Conservation (phyloP, 2,329 filamentous ascomycete genomes). For the Diplodia seriata region DNA sequence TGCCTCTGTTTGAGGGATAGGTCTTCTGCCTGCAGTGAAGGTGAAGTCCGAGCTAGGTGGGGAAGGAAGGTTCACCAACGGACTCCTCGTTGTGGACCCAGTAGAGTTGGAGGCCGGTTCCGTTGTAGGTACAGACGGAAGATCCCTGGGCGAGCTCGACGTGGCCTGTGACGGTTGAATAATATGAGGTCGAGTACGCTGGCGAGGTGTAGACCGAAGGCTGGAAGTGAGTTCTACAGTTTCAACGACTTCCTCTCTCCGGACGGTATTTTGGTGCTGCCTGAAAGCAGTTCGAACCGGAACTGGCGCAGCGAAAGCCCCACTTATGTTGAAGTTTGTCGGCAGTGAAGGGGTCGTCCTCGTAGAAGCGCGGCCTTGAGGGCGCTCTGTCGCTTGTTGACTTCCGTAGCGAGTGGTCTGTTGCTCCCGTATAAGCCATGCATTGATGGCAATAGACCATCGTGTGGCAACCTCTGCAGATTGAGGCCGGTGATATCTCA, state of each 20-base stretch:
- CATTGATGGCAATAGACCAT: not conserved
- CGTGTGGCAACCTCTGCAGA: not conserved
- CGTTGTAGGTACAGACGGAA: not conserved
- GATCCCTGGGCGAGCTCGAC: not conserved
- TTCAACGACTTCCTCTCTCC: slow-evolving; percentile 8
- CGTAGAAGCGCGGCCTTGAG: not conserved
- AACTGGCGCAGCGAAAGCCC: not conserved
- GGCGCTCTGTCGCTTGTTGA: not conserved
- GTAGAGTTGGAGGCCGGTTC: not conserved
- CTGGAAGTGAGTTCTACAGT: slow-evolving; percentile 1
- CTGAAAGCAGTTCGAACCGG: not conserved
- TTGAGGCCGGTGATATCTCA: not conserved
- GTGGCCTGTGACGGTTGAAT: not conserved
- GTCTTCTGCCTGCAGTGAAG: not conserved
- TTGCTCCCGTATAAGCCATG: not conserved
- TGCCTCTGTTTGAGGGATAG: not conserved
- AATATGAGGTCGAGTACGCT: not conserved
- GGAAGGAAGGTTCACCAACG: not conserved
- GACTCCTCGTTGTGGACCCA: not conserved
- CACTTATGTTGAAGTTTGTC: not conserved
- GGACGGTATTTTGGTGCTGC: not conserved
- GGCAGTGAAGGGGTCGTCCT: not conserved
- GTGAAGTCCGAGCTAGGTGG: not conserved
- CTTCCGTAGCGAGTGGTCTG: not conserved
- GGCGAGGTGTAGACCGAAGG: not conserved